These are phyloP conservation scores for Pterocarpus macrocarpus DNA, from an alignment of 306 rosid genomes.

Conservation along the genomic window DNA sequence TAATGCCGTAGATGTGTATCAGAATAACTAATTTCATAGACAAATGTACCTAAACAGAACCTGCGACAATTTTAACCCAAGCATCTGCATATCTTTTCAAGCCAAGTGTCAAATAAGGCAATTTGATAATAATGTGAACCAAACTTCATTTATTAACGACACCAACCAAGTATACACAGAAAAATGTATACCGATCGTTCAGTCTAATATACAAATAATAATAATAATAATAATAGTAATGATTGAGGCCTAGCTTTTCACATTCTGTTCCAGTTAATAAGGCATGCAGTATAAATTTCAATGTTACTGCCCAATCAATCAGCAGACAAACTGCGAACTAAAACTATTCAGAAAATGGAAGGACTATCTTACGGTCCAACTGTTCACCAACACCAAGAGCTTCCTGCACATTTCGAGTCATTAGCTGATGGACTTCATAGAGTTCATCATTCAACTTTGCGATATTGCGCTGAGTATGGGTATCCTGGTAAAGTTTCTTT, in stretches of 20 bases:
- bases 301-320: slow-evolving; percentile 23
- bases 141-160: background rate
- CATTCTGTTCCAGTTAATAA: slow-evolving; percentile 12
- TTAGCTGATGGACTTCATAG: slow-evolving; percentile 97
- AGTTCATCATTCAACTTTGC: slow-evolving; percentile 98
- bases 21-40: background rate
- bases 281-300: background rate
- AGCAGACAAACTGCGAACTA: slow-evolving; percentile 38
- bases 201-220: too few species aligned
- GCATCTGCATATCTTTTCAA: slow-evolving; percentile 17
- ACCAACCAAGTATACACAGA: slow-evolving; percentile 32
- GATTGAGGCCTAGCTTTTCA: background rate
- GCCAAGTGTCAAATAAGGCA: slow-evolving; percentile 17
- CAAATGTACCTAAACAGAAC: slow-evolving; percentile 1
- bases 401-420: slow-evolving; percentile 99
- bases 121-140: slow-evolving; percentile 12
- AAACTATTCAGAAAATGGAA: slow-evolving; percentile 42
- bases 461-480: slow-evolving; percentile 95
- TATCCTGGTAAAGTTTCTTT: slow-evolving; percentile 97
- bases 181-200: slow-evolving; percentile 4
- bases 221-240: too few species aligned
- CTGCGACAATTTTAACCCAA: slow-evolving; percentile 19
- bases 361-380: slow-evolving; percentile 89
- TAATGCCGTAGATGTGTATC: background rate
- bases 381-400: slow-evolving; percentile 99